Evolutionary conservation across 208 protist genomes (phyloP).

Genomic region (Acanthamoeba lenticulata): DNA sequence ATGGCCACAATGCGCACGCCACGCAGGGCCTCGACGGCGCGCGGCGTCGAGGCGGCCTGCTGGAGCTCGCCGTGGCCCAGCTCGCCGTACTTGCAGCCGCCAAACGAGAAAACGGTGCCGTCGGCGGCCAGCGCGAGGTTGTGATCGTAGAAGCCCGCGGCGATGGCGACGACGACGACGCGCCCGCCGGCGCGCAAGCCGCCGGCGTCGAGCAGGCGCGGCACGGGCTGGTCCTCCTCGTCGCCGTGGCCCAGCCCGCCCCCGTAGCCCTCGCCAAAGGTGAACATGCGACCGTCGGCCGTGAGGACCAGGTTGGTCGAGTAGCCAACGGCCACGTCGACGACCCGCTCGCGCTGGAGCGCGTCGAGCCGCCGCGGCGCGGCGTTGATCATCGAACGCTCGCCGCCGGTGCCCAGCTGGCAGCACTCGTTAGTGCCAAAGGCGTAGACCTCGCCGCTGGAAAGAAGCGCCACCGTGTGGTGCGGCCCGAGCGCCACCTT

Average conservation of each 20-base stretch:
- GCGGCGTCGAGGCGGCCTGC: not conserved
- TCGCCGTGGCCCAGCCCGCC: slow-evolving; percentile 62
- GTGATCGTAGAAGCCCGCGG: not conserved
- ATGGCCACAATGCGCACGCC: not conserved
- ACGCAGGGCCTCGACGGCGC: not conserved
- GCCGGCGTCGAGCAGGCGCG: not conserved
- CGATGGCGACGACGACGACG: not conserved
- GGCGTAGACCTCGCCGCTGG: not conserved
- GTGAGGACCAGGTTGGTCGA: slow-evolving; percentile 48
- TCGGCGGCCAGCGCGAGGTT: not conserved
- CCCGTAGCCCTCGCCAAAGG: slow-evolving; percentile 39
- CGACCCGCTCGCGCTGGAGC: not conserved
- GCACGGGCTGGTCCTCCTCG: slow-evolving; percentile 2
- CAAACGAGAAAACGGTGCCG: slow-evolving; percentile 22
- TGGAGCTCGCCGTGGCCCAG: slow-evolving; percentile 13
- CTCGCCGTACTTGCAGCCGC: slow-evolving; percentile 41
- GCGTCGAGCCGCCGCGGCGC: slow-evolving; percentile 69
- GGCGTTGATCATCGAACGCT: not conserved
- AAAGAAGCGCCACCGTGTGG: not conserved
- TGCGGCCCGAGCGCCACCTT: slow-evolving; percentile 9
- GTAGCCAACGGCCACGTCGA: slow-evolving; percentile 61
- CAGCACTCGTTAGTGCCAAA: slow-evolving; percentile 37
- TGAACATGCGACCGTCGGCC: slow-evolving; percentile 1
- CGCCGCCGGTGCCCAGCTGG: not conserved
- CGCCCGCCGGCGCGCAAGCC: not conserved